Conservation (phyloP, 257 asterid species). For the Solanum chmielewskii region DNA sequence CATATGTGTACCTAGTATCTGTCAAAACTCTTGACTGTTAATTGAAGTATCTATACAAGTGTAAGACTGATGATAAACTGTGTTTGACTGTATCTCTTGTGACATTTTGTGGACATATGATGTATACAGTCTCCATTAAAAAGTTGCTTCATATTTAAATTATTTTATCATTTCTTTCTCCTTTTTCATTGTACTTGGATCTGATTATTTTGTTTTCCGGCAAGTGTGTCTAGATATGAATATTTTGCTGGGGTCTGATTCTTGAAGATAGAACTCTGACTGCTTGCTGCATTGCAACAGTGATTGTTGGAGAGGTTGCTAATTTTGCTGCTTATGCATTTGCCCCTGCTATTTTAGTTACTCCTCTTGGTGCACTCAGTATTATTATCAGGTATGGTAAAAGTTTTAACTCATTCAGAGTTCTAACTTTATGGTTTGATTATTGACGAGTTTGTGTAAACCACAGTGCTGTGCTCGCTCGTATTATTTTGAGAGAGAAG, state of each 20-base stretch:
- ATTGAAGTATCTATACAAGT: background rate
- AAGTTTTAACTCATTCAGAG: background rate
- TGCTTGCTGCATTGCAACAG: slow-evolving; percentile 31
- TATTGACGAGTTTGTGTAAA: slow-evolving; percentile 20
- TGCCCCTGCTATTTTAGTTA: slow-evolving; percentile 95
- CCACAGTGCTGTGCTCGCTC: slow-evolving; percentile 95
- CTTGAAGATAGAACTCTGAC: background rate
- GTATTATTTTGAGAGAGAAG: slow-evolving; percentile 68
- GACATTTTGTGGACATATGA: background rate
- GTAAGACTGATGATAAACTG: background rate
- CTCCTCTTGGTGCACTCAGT: slow-evolving; percentile 99
- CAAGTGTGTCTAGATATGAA: background rate
- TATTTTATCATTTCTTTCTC: background rate
- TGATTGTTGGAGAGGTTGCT: slow-evolving; percentile 95
- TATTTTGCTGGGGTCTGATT: background rate
- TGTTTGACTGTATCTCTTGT: background rate
- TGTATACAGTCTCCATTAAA: background rate
- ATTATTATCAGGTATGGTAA: slow-evolving; percentile 81
- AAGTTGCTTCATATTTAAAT: background rate
- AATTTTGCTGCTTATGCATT: slow-evolving; percentile 99
- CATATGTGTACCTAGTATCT: background rate
- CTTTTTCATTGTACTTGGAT: background rate
- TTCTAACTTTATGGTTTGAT: slow-evolving; percentile 3
- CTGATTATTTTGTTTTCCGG: background rate
- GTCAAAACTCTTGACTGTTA: background rate